These are phyloP conservation scores for Corinectria fuckeliana DNA, from an alignment of 2,329 filamentous ascomycete species.

Conservation along the genomic window DNA sequence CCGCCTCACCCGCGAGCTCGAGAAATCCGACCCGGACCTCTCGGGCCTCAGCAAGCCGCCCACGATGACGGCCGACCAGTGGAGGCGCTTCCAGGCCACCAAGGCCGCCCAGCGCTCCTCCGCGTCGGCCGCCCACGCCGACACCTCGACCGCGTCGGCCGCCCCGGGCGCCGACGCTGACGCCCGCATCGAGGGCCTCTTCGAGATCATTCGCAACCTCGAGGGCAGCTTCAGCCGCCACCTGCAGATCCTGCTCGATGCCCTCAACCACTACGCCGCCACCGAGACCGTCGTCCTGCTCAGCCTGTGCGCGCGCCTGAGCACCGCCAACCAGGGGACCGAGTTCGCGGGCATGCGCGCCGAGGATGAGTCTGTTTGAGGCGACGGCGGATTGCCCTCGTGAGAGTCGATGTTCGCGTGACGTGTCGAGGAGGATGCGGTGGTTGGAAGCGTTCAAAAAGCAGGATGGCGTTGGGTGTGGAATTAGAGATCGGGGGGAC, in stretches of 20 bases:
- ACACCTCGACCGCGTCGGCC: conserved; percentile 45
- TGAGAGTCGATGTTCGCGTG: neutral
- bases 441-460: neutral
- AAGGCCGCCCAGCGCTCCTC: conserved; percentile 50
- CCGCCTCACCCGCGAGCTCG: conserved; percentile 83
- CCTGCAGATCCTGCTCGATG: conserved; percentile 91
- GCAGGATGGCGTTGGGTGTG: conserved; percentile 31
- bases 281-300: conserved; percentile 95
- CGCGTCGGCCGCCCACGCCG: conserved; percentile 38
- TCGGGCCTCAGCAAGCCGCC: conserved; percentile 63
- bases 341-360: conserved; percentile 65
- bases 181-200: conserved; percentile 73
- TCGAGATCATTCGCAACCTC: conserved; percentile 88
- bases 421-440: neutral
- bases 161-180: conserved; percentile 43
- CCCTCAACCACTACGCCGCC: conserved; percentile 94
- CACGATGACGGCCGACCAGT: conserved; percentile 67
- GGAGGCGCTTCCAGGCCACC: conserved; percentile 62
- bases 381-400: neutral
- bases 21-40: conserved; percentile 83
- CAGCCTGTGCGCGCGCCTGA: conserved; percentile 83
- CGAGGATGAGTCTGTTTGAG: conserved; percentile 58
- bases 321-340: conserved; percentile 80
- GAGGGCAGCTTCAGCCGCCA: conserved; percentile 93
- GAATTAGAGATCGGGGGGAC: conserved; percentile 26